Percentiles rank a stretch among this genome's conserved stretches.
These are phyloP conservation scores for Sporothrix globosa DNA, from an alignment of 2,329 filamentous ascomycete species.

Conservation along the genomic window DNA sequence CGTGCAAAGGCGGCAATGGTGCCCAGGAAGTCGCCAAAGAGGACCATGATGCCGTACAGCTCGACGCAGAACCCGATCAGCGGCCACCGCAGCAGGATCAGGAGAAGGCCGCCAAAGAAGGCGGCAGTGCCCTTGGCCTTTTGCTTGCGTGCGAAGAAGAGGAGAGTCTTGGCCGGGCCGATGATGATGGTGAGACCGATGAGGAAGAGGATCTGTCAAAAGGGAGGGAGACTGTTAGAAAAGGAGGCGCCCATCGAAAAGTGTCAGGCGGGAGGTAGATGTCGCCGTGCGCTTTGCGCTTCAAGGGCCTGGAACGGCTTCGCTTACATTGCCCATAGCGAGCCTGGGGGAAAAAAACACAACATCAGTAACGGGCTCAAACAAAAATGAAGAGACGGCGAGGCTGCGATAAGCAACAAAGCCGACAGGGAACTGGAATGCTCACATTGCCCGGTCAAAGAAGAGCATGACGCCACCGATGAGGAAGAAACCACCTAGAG, in stretches of 20 bases:
- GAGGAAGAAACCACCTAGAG: slow-evolving; percentile 86
- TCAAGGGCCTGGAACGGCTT: background rate
- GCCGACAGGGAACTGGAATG: slow-evolving; percentile 34
- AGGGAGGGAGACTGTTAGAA: background rate
- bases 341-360: slow-evolving; percentile 59
- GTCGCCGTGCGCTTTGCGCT: background rate
- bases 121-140: slow-evolving; percentile 90
- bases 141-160: slow-evolving; percentile 92
- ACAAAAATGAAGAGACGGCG: background rate
- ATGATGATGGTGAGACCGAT: slow-evolving; percentile 96
- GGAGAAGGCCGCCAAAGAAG: slow-evolving; percentile 77
- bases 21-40: slow-evolving; percentile 95
- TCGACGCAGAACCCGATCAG: slow-evolving; percentile 89
- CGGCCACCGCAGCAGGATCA: slow-evolving; percentile 90
- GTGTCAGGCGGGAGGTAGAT: slow-evolving; percentile 24
- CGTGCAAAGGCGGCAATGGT: slow-evolving; percentile 88
- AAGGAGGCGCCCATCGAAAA: slow-evolving; percentile 27
- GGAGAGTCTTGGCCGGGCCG: slow-evolving; percentile 83
- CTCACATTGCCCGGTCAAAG: slow-evolving; percentile 94
- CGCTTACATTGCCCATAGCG: slow-evolving; percentile 89
- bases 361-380: slow-evolving; percentile 11
- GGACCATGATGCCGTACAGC: slow-evolving; percentile 85
- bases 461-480: slow-evolving; percentile 94
- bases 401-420: background rate
- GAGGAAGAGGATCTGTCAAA: slow-evolving; percentile 87